These are phyloP conservation scores for Quercus tomentella DNA, from an alignment of 331 rosid species.

Conservation along the genomic window DNA sequence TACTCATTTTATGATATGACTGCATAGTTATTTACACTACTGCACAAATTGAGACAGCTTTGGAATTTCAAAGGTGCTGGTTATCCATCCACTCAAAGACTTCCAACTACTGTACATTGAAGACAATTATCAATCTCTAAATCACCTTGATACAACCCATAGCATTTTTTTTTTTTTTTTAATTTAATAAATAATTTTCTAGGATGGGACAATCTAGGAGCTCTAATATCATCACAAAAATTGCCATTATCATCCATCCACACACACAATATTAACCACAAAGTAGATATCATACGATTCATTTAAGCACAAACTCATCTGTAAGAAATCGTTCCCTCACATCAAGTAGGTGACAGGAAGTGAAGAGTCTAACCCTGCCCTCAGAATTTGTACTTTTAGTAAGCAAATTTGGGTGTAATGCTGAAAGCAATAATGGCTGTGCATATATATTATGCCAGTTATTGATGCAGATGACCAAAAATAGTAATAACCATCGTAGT, in stretches of 20 bases:
- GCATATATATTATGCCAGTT: too few species aligned
- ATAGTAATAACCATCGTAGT: too few species aligned
- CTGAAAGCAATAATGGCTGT: too few species aligned
- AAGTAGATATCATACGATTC: conserved; percentile 18
- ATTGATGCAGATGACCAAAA: too few species aligned
- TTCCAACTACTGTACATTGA: not conserved
- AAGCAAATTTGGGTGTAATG: too few species aligned
- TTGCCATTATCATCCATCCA: not conserved
- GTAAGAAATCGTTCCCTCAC: conserved; percentile 65
- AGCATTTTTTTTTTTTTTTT: not conserved
- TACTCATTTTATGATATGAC: too few species aligned
- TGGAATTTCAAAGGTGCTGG: not conserved
- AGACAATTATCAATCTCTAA: not conserved
- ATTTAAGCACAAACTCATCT: conserved; percentile 36
- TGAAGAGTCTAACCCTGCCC: conserved; percentile 46
- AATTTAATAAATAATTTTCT: not conserved
- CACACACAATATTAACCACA: not conserved
- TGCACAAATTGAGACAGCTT: not conserved
- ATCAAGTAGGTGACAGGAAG: conserved; percentile 65
- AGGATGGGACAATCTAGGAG: not conserved
- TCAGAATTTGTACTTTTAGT: too few species aligned
- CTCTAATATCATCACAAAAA: not conserved
- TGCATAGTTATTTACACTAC: too few species aligned
- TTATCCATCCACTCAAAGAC: not conserved
- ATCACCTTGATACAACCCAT: not conserved